These are phyloP conservation scores for Diaporthe eres DNA, from an alignment of 2,329 filamentous ascomycete genomes.

Conservation along the genomic window DNA sequence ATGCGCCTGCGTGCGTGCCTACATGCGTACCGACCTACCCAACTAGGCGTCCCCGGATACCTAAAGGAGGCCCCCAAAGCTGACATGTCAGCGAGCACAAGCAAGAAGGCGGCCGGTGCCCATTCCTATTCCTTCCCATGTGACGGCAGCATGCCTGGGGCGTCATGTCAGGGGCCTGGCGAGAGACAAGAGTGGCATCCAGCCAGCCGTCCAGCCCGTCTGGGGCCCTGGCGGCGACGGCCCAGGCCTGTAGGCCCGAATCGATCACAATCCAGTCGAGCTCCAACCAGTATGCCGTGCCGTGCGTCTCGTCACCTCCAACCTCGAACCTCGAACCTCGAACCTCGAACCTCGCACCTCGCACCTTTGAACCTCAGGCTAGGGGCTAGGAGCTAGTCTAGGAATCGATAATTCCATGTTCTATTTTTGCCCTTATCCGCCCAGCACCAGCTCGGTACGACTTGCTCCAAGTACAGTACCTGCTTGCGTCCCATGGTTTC, in stretches of 20 bases:
- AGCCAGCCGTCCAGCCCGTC: conserved; percentile 1
- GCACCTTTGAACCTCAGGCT: neutral
- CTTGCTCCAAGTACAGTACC: conserved; percentile 6
- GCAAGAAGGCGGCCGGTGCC: conserved; percentile 21
- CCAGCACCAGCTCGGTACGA: neutral
- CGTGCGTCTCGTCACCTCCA: conserved; percentile 6
- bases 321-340: neutral
- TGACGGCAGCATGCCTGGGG: conserved; percentile 9
- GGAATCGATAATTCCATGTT: conserved; percentile 17
- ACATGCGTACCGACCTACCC: conserved; percentile 6
- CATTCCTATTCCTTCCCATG: conserved; percentile 26
- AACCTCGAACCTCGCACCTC: neutral
- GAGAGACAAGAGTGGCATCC: neutral
- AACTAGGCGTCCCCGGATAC: conserved; percentile 13
- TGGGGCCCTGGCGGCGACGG: neutral
- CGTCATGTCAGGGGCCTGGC: conserved; percentile 10
- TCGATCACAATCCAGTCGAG: conserved; percentile 16
- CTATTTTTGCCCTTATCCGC: conserved; percentile 34
- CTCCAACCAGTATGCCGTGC: conserved; percentile 16
- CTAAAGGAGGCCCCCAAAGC: conserved; percentile 10
- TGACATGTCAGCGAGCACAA: conserved; percentile 32
- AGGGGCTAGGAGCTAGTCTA: conserved; percentile 6
- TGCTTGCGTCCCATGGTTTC: conserved; percentile 10
- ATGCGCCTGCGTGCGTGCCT: conserved; percentile 11
- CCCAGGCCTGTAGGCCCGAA: conserved; percentile 24